Conservation (phyloP, 768 basidiomycete genomes). For the Pleurotus citrinopileatus region DNA sequence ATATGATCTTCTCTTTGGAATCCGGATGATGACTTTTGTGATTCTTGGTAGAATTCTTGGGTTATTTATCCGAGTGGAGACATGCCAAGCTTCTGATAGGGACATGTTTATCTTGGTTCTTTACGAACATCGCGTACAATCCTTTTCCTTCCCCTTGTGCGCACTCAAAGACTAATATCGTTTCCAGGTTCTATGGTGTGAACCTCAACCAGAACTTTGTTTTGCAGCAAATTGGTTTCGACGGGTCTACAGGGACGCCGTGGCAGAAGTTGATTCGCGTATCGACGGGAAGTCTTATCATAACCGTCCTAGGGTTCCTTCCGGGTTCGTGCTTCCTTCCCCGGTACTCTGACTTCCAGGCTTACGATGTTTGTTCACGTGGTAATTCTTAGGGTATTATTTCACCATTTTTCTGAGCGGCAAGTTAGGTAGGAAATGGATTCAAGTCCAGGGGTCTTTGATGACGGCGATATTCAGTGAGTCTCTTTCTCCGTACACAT, state of each 20-base stretch:
- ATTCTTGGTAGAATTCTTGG: conserved; percentile 46
- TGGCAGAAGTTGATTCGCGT: conserved; percentile 53
- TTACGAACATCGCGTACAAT: conserved; percentile 62
- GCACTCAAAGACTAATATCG: background rate
- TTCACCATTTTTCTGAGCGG: conserved; percentile 67
- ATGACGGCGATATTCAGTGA: conserved; percentile 61
- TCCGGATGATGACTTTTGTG: background rate
- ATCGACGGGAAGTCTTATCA: conserved; percentile 50
- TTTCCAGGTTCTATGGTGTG: conserved; percentile 61
- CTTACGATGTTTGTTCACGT: background rate
- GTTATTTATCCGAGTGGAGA: conserved; percentile 71
- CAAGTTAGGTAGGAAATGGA: conserved; percentile 68
- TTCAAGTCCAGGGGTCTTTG: conserved; percentile 76
- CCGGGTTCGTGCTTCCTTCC: conserved; percentile 41
- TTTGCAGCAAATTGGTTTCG: conserved; percentile 52
- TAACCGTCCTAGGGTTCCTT: conserved; percentile 67
- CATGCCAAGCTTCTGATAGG: conserved; percentile 66
- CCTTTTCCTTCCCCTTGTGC: conserved; percentile 18
- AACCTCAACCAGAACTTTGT: conserved; percentile 61
- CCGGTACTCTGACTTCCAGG: no score
- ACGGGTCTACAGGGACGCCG: conserved; percentile 40
- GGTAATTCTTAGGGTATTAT: conserved; percentile 31
- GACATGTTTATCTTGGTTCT: conserved; percentile 69
- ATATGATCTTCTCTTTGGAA: background rate
- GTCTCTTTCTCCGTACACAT: conserved; percentile 16